Evolutionary conservation across 2,329 filamentous ascomycete species (phyloP).

Genomic region (Fusarium globosum): DNA sequence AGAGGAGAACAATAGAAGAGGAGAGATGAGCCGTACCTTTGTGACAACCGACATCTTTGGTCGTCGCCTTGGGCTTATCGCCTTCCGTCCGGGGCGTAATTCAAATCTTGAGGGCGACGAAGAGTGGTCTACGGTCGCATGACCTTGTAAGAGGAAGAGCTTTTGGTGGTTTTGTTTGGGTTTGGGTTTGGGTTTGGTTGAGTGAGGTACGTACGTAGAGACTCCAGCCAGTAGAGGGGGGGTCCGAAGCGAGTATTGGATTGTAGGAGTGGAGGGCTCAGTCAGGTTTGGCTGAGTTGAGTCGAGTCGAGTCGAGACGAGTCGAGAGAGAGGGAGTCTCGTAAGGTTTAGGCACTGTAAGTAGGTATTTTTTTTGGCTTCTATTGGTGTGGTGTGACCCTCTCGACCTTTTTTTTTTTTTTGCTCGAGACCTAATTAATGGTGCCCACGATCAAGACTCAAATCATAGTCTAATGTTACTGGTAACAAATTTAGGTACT

Average conservation of each 20-base stretch:
- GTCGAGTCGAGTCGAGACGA: not conserved
- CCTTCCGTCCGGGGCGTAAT: slow-evolving; percentile 55
- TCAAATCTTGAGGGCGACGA: slow-evolving; percentile 50
- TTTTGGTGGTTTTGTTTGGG: slow-evolving; percentile 26
- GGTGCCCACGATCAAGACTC: slow-evolving; percentile 19
- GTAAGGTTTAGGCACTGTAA: not conserved
- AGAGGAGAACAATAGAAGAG: not conserved
- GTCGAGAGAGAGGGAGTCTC: not conserved
- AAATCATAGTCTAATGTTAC: not conserved
- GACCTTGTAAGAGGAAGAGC: slow-evolving; percentile 49
- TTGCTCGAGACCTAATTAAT: slow-evolving; percentile 27
- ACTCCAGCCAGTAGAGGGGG: slow-evolving; percentile 1
- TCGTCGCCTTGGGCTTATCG: slow-evolving; percentile 61
- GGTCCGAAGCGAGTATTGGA: not conserved
- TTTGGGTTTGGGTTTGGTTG: not conserved
- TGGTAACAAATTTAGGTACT: not conserved
- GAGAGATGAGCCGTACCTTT: slow-evolving; percentile 58
- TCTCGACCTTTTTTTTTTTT: not conserved
- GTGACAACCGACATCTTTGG: slow-evolving; percentile 70
- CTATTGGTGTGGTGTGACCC: slow-evolving; percentile 35
- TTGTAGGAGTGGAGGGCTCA: slow-evolving; percentile 18
- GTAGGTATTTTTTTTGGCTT: slow-evolving; percentile 33
- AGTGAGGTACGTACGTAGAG: slow-evolving; percentile 9
- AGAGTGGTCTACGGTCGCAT: slow-evolving; percentile 53
- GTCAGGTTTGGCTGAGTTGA: slow-evolving; percentile 18